phyloP scores from a whole-genome alignment of 129 eudicot genomes.

The Flaveria linearis region DNA sequence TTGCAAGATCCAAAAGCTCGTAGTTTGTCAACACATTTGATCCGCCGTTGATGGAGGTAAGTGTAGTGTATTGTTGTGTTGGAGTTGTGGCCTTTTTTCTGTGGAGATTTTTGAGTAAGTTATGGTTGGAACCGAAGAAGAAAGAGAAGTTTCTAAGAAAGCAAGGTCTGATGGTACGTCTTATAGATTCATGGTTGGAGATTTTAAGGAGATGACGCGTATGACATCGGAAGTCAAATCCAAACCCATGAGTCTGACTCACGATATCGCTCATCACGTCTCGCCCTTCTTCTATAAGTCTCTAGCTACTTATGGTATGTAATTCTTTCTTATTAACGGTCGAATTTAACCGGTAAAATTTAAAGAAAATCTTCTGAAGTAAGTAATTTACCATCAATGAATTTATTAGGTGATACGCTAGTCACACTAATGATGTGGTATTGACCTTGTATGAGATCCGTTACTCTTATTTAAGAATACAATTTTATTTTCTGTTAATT shows the following conservation, averaged over 20 bases:
- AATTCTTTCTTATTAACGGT: not conserved
- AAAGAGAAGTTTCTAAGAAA: slow-evolving; percentile 23
- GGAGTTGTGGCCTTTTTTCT: not conserved
- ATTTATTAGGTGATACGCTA: no score
- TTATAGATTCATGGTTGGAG: slow-evolving; percentile 23
- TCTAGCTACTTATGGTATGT: slow-evolving; percentile 11
- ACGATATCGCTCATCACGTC: slow-evolving; percentile 10
- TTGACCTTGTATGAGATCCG: no score
- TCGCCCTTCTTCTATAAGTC: slow-evolving; percentile 17
- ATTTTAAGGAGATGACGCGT: slow-evolving; percentile 15
- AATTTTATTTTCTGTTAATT: no score
- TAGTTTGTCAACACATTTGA: no score
- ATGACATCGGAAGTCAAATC: slow-evolving; percentile 16
- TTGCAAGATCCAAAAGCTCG: no score
- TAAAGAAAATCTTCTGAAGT: no score
- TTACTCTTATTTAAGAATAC: no score
- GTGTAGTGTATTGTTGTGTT: no score
- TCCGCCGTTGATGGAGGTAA: no score
- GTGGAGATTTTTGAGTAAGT: slow-evolving; percentile 17
- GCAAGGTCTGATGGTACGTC: slow-evolving; percentile 22
- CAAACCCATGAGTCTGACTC: slow-evolving; percentile 24
- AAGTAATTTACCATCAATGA: no score
- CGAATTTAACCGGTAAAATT: no score
- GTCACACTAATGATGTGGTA: no score
- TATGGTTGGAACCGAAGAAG: slow-evolving; percentile 31